Evolutionary conservation across 129 eudicot genomes (phyloP).

Genomic region (Arctium lappa): DNA sequence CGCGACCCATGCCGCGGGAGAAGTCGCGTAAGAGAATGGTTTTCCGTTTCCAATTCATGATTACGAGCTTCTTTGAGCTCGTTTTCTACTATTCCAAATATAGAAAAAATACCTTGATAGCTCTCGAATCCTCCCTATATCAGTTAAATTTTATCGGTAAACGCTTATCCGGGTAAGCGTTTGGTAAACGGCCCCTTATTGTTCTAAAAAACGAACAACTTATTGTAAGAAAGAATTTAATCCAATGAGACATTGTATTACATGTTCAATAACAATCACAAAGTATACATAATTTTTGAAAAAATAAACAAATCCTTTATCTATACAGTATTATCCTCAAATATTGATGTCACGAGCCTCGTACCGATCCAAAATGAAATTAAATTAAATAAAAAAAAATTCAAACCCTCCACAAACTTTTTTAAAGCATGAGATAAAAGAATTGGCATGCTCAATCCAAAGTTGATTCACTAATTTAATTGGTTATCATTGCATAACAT

Average conservation of each 20-base stretch:
- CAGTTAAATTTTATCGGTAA: no score
- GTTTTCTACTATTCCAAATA: no score
- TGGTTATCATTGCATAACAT: slow-evolving; percentile 52
- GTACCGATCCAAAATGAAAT: slow-evolving; percentile 4
- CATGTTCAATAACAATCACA: slow-evolving; percentile 15
- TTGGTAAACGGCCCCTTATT: no score
- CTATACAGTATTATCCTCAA: slow-evolving; percentile 31
- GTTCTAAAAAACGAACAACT: not conserved
- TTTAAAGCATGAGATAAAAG: slow-evolving; percentile 20
- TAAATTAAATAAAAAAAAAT: not conserved
- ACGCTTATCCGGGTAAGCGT: no score
- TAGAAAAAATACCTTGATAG: no score
- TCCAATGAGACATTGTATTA: slow-evolving; percentile 8
- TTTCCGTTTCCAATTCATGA: no score
- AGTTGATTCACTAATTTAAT: slow-evolving; percentile 18
- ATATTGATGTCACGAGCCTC: slow-evolving; percentile 7
- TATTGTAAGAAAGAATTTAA: not conserved
- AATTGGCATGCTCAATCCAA: slow-evolving; percentile 57
- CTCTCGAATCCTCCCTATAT: no score
- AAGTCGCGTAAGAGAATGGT: no score
- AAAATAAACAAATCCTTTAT: slow-evolving; percentile 11
- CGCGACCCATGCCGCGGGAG: no score
- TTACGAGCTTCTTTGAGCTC: no score
- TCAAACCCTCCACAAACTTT: slow-evolving; percentile 20
- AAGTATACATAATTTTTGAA: slow-evolving; percentile 14